Conservation (phyloP, 1,139 yeast species). For the Candida pseudocylindracea region DNA sequence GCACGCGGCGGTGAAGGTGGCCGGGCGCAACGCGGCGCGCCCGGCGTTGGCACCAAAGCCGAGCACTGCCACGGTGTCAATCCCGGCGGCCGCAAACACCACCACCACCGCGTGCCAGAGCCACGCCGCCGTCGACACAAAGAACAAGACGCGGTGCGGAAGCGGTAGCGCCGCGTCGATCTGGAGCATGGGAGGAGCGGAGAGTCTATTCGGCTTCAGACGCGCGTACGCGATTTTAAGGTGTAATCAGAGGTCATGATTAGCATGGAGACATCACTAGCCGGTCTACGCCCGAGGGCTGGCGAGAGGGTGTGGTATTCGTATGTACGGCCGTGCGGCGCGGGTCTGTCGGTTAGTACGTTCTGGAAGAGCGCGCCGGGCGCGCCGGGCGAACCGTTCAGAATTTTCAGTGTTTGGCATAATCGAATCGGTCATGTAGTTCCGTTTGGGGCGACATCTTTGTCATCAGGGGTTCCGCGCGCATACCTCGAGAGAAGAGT, state of each 20-base stretch:
- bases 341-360: too few relatives aligned
- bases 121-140: not conserved
- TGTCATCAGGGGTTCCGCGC: not conserved
- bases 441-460: conserved; percentile 1
- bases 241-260: conserved; percentile 1
- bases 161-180: not conserved
- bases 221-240: not conserved
- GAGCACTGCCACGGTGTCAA: too few relatives aligned
- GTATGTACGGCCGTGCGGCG: too few relatives aligned
- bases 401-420: conserved; percentile 1
- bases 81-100: too few relatives aligned
- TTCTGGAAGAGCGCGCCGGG: too few relatives aligned
- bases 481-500: too few relatives aligned
- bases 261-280: conserved; percentile 1
- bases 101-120: not conserved
- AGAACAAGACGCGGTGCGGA: not conserved
- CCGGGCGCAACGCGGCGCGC: too few relatives aligned
- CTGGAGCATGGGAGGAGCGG: not conserved
- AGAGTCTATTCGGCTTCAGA: too few relatives aligned
- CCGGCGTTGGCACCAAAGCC: too few relatives aligned
- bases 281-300: too few relatives aligned
- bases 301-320: too few relatives aligned
- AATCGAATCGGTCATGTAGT: conserved; percentile 1
- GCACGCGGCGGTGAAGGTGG: too few relatives aligned
- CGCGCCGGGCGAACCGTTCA: not conserved